A percentile compares a stretch with the other conserved stretches of the same genome.
phyloP scores from a whole-genome alignment of 768 basidiomycete genomes.

The Pleurotus tuoliensis region DNA sequence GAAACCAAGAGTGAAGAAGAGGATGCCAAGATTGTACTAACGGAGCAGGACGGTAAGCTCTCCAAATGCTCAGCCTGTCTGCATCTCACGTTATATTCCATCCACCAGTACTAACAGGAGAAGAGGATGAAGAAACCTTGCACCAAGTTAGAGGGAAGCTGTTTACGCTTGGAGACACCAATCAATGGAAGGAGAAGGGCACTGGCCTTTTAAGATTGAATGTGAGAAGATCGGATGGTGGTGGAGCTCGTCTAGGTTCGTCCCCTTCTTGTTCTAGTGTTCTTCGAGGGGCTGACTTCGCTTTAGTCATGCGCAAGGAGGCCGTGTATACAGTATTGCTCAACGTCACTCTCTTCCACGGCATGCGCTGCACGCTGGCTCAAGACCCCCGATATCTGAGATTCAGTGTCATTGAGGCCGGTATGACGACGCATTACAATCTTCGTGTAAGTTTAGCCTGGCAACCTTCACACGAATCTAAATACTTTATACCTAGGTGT shows the following conservation, averaged over 20 bases:
- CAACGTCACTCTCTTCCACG: slow-evolving; percentile 72
- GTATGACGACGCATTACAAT: slow-evolving; percentile 66
- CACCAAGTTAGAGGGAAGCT: slow-evolving; percentile 78
- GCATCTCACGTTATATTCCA: slow-evolving; percentile 20
- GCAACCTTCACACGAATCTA: slow-evolving; percentile 8
- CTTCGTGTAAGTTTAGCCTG: slow-evolving; percentile 49
- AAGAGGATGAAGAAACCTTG: slow-evolving; percentile 78
- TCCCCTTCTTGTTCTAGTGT: slow-evolving; percentile 4
- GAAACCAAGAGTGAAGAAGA: slow-evolving; percentile 47
- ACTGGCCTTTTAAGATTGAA: slow-evolving; percentile 71
- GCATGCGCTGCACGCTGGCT: slow-evolving; percentile 69
- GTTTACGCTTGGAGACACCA: slow-evolving; percentile 51
- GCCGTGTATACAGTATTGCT: slow-evolving; percentile 72
- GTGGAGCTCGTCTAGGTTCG: slow-evolving; percentile 66
- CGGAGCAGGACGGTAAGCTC: slow-evolving; percentile 64
- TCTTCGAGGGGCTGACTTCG: neutral
- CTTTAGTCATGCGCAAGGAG: slow-evolving; percentile 80
- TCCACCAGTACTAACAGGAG: slow-evolving; percentile 58
- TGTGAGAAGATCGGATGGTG: slow-evolving; percentile 57
- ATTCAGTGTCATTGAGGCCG: slow-evolving; percentile 67
- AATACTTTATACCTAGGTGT: slow-evolving; percentile 37
- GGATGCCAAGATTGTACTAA: slow-evolving; percentile 44
- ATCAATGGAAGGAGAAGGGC: slow-evolving; percentile 77
- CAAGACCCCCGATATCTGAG: slow-evolving; percentile 79
- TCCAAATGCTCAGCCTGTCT: neutral